phyloP scores from a whole-genome alignment of 2,329 filamentous ascomycete species.

The Hawksworthiomyces lignivorus region DNA sequence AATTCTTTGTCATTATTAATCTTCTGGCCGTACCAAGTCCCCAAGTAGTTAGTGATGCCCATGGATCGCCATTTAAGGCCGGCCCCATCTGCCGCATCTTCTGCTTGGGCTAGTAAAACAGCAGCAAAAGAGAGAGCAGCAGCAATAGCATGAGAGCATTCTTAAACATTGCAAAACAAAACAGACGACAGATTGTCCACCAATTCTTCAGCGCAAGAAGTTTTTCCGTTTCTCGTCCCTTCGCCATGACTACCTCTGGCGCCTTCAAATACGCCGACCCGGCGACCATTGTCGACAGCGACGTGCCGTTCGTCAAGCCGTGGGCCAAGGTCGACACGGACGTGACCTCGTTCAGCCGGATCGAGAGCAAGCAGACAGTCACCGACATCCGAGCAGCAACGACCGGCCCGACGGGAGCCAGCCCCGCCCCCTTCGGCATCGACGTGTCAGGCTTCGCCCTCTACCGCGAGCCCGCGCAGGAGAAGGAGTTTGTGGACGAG shows the following conservation, averaged over 20 bases:
- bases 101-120: too few species aligned
- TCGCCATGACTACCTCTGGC: slow-evolving; percentile 18
- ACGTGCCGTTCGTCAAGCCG: slow-evolving; percentile 39
- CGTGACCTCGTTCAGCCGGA: slow-evolving; percentile 43
- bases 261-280: slow-evolving; percentile 55
- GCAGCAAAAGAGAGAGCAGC: too few species aligned
- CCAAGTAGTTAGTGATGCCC: too few species aligned
- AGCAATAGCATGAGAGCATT: too few species aligned
- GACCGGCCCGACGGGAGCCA: slow-evolving; percentile 40
- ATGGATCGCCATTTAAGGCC: too few species aligned
- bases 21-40: too few species aligned
- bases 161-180: too few species aligned
- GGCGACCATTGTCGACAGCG: slow-evolving; percentile 26
- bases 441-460: slow-evolving; percentile 54
- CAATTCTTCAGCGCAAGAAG: too few species aligned
- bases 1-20: too few species aligned
- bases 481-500: slow-evolving; percentile 50
- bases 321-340: slow-evolving; percentile 60
- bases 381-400: slow-evolving; percentile 45
- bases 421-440: too few species aligned
- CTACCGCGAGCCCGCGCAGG: slow-evolving; percentile 39
- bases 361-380: slow-evolving; percentile 39
- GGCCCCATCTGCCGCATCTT: too few species aligned
- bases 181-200: too few species aligned
- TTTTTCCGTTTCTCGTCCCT: slow-evolving; percentile 44